These are phyloP conservation scores for Pichia paraexigua DNA, from an alignment of 805 yeast species.

Conservation along the genomic window DNA sequence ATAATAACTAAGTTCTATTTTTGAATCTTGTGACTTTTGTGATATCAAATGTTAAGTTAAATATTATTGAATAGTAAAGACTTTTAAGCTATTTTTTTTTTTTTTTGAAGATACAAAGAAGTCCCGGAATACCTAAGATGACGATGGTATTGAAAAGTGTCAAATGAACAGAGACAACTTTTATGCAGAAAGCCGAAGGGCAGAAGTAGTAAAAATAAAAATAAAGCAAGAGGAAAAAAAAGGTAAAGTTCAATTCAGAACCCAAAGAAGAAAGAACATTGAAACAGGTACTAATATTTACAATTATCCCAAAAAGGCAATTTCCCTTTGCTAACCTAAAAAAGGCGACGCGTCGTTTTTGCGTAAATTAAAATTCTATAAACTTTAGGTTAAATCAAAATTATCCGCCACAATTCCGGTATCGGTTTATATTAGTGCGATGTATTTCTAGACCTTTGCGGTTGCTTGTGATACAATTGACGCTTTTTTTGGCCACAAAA, in stretches of 20 bases:
- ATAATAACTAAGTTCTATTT: background rate
- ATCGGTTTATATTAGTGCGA: too few relatives aligned
- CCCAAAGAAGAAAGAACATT: background rate
- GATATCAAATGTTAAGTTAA: background rate
- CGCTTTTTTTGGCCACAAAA: too few relatives aligned
- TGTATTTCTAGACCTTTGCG: too few relatives aligned
- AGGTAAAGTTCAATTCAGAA: background rate
- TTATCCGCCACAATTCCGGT: too few relatives aligned
- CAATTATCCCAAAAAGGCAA: slow-evolving; percentile 5
- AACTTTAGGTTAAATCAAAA: too few relatives aligned
- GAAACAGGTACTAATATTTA: background rate
- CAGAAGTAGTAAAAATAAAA: background rate
- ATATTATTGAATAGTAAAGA: background rate
- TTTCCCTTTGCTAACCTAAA: background rate
- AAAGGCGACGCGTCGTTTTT: background rate
- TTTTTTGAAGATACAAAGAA: background rate
- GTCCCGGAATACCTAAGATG: background rate
- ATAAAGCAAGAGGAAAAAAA: background rate
- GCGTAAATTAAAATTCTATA: too few relatives aligned
- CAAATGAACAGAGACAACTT: background rate
- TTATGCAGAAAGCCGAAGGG: background rate
- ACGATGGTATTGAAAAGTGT: background rate
- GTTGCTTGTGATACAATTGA: too few relatives aligned
- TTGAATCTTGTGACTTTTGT: background rate
- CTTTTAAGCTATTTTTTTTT: background rate